Conservation (phyloP, 1,284 basidiomycete genomes). For the Agaricales sp. region DNA sequence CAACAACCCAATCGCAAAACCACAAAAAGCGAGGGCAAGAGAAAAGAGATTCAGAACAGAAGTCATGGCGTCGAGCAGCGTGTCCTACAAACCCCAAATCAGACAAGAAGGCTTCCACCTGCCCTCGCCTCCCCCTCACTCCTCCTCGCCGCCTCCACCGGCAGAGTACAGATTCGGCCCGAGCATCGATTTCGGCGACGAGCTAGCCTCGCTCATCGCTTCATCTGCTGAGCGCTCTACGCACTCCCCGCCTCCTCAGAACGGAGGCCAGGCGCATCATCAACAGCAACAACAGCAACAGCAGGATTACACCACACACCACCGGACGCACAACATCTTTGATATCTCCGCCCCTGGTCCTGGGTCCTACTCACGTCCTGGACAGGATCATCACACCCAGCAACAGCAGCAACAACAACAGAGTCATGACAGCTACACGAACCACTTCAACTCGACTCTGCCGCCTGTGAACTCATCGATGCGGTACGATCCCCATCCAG, state of each 20-base stretch:
- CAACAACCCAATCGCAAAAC: too few relatives aligned
- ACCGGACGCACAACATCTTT: conserved; percentile 58
- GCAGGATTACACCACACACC: conserved; percentile 19
- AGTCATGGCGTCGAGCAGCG: too few relatives aligned
- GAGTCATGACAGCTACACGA: conserved; percentile 8
- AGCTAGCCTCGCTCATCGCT: conserved; percentile 49
- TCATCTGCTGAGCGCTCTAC: neutral
- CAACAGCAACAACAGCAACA: conserved; percentile 29
- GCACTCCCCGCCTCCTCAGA: neutral
- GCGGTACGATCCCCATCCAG: conserved; percentile 42
- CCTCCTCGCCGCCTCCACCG: conserved; percentile 20
- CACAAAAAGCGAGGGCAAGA: too few relatives aligned
- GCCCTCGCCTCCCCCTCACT: conserved; percentile 25
- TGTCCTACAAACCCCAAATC: conserved; percentile 12
- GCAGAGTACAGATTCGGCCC: conserved; percentile 17
- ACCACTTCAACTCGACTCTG: conserved; percentile 47
- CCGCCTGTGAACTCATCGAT: conserved; percentile 51
- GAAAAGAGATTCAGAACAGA: too few relatives aligned
- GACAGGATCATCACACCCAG: neutral
- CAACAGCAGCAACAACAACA: conserved; percentile 2
- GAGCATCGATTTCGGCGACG: conserved; percentile 51
- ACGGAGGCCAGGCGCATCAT: conserved; percentile 12
- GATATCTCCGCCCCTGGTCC: conserved; percentile 43
- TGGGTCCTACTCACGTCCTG: conserved; percentile 10
- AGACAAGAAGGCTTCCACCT: conserved; percentile 59